Evolutionary conservation across 345 rosid genomes (phyloP).

Genomic region (Acer negundo): DNA sequence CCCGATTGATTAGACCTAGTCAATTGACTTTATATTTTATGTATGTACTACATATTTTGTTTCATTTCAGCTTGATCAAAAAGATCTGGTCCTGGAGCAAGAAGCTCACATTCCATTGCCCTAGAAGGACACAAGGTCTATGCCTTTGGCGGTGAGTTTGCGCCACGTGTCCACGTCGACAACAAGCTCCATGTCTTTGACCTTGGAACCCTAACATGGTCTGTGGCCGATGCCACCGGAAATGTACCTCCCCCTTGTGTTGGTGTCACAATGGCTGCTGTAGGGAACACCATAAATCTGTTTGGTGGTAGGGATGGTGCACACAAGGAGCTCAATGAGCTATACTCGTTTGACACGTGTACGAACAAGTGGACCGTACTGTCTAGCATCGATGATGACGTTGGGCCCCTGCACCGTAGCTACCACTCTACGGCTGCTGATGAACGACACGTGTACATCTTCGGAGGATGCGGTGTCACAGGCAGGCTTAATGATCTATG

Average conservation of each 20-base stretch:
- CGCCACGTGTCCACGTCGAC: conserved; percentile 88
- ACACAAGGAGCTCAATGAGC: conserved; percentile 78
- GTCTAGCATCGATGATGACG: conserved; percentile 32
- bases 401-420: conserved; percentile 68
- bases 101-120: conserved; percentile 90
- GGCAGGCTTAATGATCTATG: conserved; percentile 87
- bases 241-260: conserved; percentile 86
- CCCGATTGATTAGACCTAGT: no score
- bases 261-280: conserved; percentile 82
- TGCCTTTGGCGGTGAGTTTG: conserved; percentile 80
- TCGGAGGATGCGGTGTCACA: conserved; percentile 81
- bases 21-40: no score
- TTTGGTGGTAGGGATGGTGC: conserved; percentile 79
- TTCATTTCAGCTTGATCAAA: conserved; percentile 63
- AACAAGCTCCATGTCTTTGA: conserved; percentile 73
- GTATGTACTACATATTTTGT: not conserved
- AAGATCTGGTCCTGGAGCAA: conserved; percentile 76
- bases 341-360: conserved; percentile 64
- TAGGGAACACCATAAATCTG: conserved; percentile 55
- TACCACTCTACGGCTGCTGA: conserved; percentile 67
- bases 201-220: conserved; percentile 62
- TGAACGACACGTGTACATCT: conserved; percentile 58
- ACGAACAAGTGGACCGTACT: conserved; percentile 65
- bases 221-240: conserved; percentile 56
- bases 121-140: conserved; percentile 63